A percentile compares a stretch with the other conserved stretches of the same genome.
phyloP scores from a whole-genome alignment of 345 rosid species.

The Linum lewisii region DNA sequence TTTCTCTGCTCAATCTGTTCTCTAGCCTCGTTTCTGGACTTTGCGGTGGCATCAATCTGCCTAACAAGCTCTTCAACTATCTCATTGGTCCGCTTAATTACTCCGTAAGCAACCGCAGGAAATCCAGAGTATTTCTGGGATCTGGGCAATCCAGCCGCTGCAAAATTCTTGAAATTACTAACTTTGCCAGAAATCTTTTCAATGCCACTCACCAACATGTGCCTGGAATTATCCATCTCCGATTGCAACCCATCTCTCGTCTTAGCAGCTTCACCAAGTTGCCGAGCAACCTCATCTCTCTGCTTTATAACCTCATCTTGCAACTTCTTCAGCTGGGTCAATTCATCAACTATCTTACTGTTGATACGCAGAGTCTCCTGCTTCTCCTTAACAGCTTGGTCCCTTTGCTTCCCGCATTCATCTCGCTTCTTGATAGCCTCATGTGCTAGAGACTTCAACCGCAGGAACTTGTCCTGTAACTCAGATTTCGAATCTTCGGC shows the following conservation, averaged over 20 bases:
- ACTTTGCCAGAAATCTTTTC: constrained; percentile 92
- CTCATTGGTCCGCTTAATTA: constrained; percentile 88
- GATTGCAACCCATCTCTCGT: constrained; percentile 52
- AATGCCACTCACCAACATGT: constrained; percentile 84
- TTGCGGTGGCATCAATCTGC: constrained; percentile 49
- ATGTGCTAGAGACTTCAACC: constrained; percentile 1
- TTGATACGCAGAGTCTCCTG: constrained; percentile 20
- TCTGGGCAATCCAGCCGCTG: constrained; percentile 66
- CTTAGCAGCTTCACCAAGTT: constrained; percentile 48
- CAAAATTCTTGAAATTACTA: constrained; percentile 60
- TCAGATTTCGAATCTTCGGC: constrained; percentile 3
- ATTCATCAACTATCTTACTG: constrained; percentile 38
- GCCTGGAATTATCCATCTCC: constrained; percentile 77
- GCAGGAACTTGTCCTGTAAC: neutral
- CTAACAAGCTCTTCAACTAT: constrained; percentile 82
- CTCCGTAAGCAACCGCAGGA: constrained; percentile 76
- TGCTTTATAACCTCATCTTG: constrained; percentile 46
- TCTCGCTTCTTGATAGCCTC: constrained; percentile 8
- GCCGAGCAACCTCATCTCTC: constrained; percentile 45
- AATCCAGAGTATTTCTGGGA: constrained; percentile 74
- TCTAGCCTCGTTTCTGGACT: constrained; percentile 80
- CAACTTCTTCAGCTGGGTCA: constrained; percentile 33
- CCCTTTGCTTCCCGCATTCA: neutral
- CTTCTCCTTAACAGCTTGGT: neutral
- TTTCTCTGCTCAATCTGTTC: constrained; percentile 92